Percentiles rank a stretch among this genome's conserved stretches.
These are phyloP conservation scores for Mucor mucedo DNA, from an alignment of 371 early-diverging fungal species.

Conservation along the genomic window DNA sequence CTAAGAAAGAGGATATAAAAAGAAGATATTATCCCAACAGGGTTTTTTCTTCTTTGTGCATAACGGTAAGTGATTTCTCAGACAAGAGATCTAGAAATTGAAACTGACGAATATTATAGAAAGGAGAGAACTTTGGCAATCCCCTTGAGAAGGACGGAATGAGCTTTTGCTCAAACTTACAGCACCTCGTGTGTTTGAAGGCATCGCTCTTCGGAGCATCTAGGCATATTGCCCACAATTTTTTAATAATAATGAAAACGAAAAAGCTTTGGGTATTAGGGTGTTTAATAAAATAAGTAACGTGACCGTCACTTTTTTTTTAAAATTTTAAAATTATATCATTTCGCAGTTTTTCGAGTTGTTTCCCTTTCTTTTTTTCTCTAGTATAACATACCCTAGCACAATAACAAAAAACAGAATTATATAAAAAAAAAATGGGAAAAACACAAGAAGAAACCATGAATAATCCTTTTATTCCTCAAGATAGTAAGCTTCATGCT, in stretches of 20 bases:
- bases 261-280: slow-evolving; percentile 4
- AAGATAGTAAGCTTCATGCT: slow-evolving; percentile 51
- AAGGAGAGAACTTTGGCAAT: slow-evolving; percentile 63
- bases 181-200: slow-evolving; percentile 48
- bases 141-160: slow-evolving; percentile 63
- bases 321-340: neutral
- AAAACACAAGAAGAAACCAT: slow-evolving; percentile 42
- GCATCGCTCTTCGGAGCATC: slow-evolving; percentile 45
- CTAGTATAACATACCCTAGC: slow-evolving; percentile 7
- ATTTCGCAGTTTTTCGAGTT: no score
- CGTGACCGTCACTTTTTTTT: neutral
- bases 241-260: slow-evolving; percentile 36
- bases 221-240: slow-evolving; percentile 45
- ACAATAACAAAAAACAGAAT: neutral
- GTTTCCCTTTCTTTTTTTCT: slow-evolving; percentile 1
- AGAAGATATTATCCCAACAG: no score
- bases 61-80: slow-evolving; percentile 27
- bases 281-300: neutral
- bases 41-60: slow-evolving; percentile 28
- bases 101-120: slow-evolving; percentile 16
- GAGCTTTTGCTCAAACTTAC: slow-evolving; percentile 50
- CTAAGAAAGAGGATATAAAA: no score
- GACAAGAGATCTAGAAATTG: neutral
- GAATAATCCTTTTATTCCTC: slow-evolving; percentile 45
- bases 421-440: slow-evolving; percentile 40